phyloP scores from a whole-genome alignment of 257 asterid genomes.

The Nicotiana undulata region DNA sequence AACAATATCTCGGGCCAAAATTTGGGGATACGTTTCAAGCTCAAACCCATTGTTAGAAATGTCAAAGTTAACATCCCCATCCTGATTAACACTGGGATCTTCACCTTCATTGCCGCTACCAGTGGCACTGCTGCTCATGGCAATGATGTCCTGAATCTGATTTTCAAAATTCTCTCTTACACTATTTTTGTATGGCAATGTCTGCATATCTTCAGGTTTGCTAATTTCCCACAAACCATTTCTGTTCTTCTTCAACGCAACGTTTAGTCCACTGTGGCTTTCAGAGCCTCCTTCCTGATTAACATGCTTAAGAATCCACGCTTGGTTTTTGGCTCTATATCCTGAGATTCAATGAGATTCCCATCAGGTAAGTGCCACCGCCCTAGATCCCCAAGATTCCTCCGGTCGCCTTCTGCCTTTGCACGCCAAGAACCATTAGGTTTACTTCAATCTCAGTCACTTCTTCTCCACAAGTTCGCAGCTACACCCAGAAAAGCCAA shows the following conservation, averaged over 20 bases:
- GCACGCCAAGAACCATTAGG: conserved; percentile 99
- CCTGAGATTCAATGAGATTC: conserved; percentile 37
- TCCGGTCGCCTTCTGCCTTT: conserved; percentile 66
- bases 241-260: conserved; percentile 56
- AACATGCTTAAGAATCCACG: conserved; percentile 42
- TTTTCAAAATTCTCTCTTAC: conserved; percentile 31
- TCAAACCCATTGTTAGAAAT: conserved; percentile 56
- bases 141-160: conserved; percentile 35
- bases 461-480: conserved; percentile 66
- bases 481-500: conserved; percentile 27
- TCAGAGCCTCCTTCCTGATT: conserved; percentile 74
- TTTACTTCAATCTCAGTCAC: conserved; percentile 80
- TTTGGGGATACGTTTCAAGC: conserved; percentile 48
- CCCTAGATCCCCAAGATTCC: conserved; percentile 70
- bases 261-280: conserved; percentile 53
- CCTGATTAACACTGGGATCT: conserved; percentile 83
- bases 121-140: conserved; percentile 85
- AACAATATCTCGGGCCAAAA: conserved; percentile 32
- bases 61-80: conserved; percentile 52
- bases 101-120: conserved; percentile 83
- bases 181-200: conserved; percentile 33
- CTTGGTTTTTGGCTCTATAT: conserved; percentile 58
- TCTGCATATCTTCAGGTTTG: conserved; percentile 42
- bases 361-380: conserved; percentile 91
- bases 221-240: conserved; percentile 78